Conservation (phyloP, 768 basidiomycete genomes). For the Rhodosporidiobolus odoratus region DNA sequence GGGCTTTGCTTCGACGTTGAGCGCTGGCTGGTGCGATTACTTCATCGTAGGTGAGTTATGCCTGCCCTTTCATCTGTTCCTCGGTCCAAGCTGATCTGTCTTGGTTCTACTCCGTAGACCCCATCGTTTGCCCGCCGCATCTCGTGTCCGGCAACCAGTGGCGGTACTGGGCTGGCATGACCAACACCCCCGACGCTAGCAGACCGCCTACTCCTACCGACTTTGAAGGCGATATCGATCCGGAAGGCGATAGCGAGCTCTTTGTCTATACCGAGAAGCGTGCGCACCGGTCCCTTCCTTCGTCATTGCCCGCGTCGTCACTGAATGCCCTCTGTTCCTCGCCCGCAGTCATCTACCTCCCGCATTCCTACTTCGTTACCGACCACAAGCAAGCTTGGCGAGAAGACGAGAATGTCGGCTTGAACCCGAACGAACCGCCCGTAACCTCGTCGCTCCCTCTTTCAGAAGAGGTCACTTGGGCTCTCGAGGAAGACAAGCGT, state of each 20-base stretch:
- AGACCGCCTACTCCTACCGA: constrained; percentile 23
- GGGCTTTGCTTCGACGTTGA: constrained; percentile 55
- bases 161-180: constrained; percentile 19
- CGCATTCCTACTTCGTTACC: constrained; percentile 49
- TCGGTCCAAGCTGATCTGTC: background rate
- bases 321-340: background rate
- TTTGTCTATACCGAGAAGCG: constrained; percentile 50
- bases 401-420: constrained; percentile 36
- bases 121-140: constrained; percentile 49
- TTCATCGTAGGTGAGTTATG: constrained; percentile 24
- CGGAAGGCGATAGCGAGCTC: constrained; percentile 47
- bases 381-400: constrained; percentile 54
- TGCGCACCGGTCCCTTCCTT: background rate
- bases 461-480: constrained; percentile 44
- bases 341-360: constrained; percentile 36
- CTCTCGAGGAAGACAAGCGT: constrained; percentile 49
- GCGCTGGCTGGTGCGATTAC: constrained; percentile 45
- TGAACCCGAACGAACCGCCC: constrained; percentile 14
- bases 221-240: constrained; percentile 50
- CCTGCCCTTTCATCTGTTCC: background rate
- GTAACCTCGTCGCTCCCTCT: constrained; percentile 35
- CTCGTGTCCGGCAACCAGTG: constrained; percentile 37
- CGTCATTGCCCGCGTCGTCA: background rate
- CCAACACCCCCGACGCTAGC: background rate
- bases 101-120: constrained; percentile 45